Base-by-base conservation (phyloP, 2,329 filamentous ascomycete species). In the Karstenula rhodostoma region DNA sequence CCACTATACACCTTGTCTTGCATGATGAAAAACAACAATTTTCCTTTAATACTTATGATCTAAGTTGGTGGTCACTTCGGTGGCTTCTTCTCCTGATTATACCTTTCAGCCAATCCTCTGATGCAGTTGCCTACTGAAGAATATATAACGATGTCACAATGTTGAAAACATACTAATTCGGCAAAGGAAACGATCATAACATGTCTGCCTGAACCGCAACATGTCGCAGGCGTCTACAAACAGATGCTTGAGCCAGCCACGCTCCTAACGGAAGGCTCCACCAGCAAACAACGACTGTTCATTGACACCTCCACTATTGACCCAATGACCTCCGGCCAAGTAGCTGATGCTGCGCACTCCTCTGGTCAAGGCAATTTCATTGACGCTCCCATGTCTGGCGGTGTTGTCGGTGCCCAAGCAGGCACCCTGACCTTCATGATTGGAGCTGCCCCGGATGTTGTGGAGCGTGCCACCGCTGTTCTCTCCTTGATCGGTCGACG, bases 241-340 rank as follows among this genome's bases (percentile, higher is more conserved):
- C 85, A 89, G 57, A 93, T 98, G 74, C 83, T 96, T 47, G 83
- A 86, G 49, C 81, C 84, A 2, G 81, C 84, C 8, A 81, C 78
- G 6, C 82, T 89, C 5, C 81, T 85, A 7, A 78, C 77, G 33
- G 72, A 83, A 22, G 74, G 80, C 1, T 76, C 84, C 0, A 67
- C 82, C 2, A 80, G 82, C 43, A 85, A 84, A 53, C 82, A 89
- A 59, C 89, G 93, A 42, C 81, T 97, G 59, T 97, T 96, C 78
- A 95, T 99, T 74, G 95, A 99, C 78, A 94, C 91, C 78, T 98
- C 94, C 3, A 99, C 95, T 17, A 98, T 99, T 73, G 95, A 98
- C 78, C 93, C 94, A 0, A 88, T 88, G 33, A 92, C 93, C 2
- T 97, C 94, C 1, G 87, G 87, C 42, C 85, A 88, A 66, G 90